A percentile compares a stretch with the other conserved stretches of the same genome.
Conservation (phyloP, 2,329 filamentous ascomycete genomes). For the Ophiostoma piceae region DNA sequence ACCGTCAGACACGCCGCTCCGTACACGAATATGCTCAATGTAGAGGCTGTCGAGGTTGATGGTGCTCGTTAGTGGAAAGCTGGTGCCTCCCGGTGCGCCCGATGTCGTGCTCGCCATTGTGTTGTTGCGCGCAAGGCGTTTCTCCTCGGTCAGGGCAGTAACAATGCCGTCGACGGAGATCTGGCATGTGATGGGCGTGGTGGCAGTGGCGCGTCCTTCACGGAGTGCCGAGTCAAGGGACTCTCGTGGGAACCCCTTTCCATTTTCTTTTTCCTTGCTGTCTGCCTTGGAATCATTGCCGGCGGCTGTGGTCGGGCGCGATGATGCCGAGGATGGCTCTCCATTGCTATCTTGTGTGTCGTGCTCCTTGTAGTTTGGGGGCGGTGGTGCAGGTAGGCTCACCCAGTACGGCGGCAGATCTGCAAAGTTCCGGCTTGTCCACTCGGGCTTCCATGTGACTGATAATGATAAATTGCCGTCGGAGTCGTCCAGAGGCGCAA, state of each 20-base stretch:
- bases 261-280: slow-evolving; percentile 25
- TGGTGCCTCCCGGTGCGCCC: background rate
- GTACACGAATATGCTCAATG: slow-evolving; percentile 44
- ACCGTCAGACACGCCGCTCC: slow-evolving; percentile 36
- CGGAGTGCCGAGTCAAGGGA: slow-evolving; percentile 34
- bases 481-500: slow-evolving; percentile 54
- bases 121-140: slow-evolving; percentile 22
- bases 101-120: slow-evolving; percentile 14
- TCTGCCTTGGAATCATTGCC: slow-evolving; percentile 3
- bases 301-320: slow-evolving; percentile 12
- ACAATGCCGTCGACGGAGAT: slow-evolving; percentile 45
- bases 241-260: background rate
- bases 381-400: slow-evolving; percentile 38
- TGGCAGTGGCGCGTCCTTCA: slow-evolving; percentile 28
- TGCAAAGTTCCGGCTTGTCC: slow-evolving; percentile 48
- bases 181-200: slow-evolving; percentile 43
- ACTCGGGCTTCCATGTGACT: slow-evolving; percentile 51
- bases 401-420: slow-evolving; percentile 59
- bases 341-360: slow-evolving; percentile 14
- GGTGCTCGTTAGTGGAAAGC: slow-evolving; percentile 24
- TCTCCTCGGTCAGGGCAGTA: slow-evolving; percentile 41
- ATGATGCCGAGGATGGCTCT: slow-evolving; percentile 9
- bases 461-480: slow-evolving; percentile 56
- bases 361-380: background rate
- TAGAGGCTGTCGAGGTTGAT: slow-evolving; percentile 38